Evolutionary conservation across 2,329 filamentous ascomycete genomes (phyloP).

Genomic region (Cladosporium sphaerospermum): DNA sequence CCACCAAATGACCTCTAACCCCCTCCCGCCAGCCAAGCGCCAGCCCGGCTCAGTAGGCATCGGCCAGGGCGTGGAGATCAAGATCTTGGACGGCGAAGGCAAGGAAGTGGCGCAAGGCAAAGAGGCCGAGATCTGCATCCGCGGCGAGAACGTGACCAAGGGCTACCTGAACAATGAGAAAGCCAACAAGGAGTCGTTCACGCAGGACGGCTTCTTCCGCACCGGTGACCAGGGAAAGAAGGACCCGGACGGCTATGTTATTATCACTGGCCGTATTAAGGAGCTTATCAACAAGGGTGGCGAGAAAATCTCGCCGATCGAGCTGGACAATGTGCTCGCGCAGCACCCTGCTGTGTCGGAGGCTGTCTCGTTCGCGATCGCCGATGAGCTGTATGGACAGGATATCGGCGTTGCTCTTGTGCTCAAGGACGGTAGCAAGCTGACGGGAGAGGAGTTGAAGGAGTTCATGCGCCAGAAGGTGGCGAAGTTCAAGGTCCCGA

Average conservation of each 20-base stretch:
- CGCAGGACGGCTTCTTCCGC: conserved; percentile 72
- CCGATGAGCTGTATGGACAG: conserved; percentile 77
- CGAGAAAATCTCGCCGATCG: conserved; percentile 84
- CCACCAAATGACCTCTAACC: conserved; percentile 72
- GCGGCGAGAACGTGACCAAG: conserved; percentile 74
- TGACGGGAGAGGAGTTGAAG: conserved; percentile 57
- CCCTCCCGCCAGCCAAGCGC: conserved; percentile 58
- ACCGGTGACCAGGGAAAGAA: conserved; percentile 81
- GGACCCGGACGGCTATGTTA: conserved; percentile 73
- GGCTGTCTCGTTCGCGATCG: conserved; percentile 76
- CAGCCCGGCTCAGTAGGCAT: conserved; percentile 78
- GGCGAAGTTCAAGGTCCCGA: conserved; percentile 80
- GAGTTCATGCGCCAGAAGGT: conserved; percentile 63
- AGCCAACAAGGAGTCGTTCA: conserved; percentile 70
- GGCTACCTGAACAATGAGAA: conserved; percentile 78
- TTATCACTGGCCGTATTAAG: conserved; percentile 89
- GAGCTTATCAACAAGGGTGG: conserved; percentile 88
- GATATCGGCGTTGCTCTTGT: conserved; percentile 74
- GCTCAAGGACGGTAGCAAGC: conserved; percentile 55
- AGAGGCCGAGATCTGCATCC: conserved; percentile 78
- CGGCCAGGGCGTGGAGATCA: conserved; percentile 75
- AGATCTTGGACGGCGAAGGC: conserved; percentile 66
- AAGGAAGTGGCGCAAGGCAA: conserved; percentile 61
- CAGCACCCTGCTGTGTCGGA: conserved; percentile 67
- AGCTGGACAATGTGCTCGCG: conserved; percentile 77